Base-by-base conservation (phyloP, 805 yeast species). In the Debaryomyces maramus region DNA sequence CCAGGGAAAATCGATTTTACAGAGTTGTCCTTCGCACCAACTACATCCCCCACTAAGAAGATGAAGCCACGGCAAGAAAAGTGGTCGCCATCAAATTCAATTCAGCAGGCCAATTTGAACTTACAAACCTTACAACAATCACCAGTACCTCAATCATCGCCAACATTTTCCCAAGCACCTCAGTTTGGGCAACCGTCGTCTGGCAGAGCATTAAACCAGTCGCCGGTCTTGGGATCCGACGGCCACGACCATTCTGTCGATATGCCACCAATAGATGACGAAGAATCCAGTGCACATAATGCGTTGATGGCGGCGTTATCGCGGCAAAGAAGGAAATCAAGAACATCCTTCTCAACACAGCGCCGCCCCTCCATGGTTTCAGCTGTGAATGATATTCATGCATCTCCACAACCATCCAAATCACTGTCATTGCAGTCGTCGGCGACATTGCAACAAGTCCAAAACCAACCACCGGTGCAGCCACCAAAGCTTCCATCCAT, bases 271-370 rank as follows among this genome's bases (percentile, higher is more conserved):
- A 64, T 63, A 4, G 51, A 61, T 4, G 66, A 66, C 36, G 71
- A 63, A 40, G 73, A 69, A 43, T 53, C 64, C n/a, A 67, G 72
- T 48, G 75, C 75, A 3, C 75, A 70, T 39, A 60, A 58, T 43
- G 75, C 75, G n/a, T 57, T 70, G 29, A 49, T 67, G 45, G 71
- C 72, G 4, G 70, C 75, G 0, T 48, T 68, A 13, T 55, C 63
- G n/a, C 44, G 68, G 32, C 64, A 59, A 43, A 51, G 56, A 38
- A 48, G 58, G 29, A 56, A 55, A 36, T 48, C 58, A 32, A 49
- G 63, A 32, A 19, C 47, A 6, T 53, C 59, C 9, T 40, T 54
- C 17, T 39, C 53, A 6, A 11, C n/a, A 11, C 35, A 32, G 11
- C 36, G 36, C 5, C 36, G 36, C 9, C 21, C 27, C 17, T 33